phyloP scores from a whole-genome alignment of 495 filamentous ascomycete genomes.

The Lasiosphaeriaceae sp. region DNA sequence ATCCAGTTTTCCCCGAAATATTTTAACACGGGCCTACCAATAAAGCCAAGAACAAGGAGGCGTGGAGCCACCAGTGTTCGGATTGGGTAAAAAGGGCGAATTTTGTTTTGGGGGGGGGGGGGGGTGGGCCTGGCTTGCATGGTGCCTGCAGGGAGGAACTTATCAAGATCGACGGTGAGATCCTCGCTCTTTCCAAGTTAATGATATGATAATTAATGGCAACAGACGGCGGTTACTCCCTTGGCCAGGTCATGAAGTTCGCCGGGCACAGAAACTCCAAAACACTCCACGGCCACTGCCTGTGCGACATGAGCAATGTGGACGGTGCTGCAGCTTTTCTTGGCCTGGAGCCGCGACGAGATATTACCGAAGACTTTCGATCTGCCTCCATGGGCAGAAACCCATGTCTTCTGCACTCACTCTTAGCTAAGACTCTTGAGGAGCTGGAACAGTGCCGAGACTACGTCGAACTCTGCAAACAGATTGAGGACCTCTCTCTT shows the following conservation, averaged over 20 bases:
- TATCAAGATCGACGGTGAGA: background rate
- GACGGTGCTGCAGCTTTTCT: conserved; percentile 1
- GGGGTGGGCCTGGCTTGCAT: too few species aligned
- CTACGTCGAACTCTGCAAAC: background rate
- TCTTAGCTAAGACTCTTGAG: conserved; percentile 4
- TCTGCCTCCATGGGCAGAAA: conserved; percentile 9
- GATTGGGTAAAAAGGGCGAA: background rate
- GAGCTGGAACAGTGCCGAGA: conserved; percentile 4
- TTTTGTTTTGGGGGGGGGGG: background rate
- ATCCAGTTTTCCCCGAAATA: background rate
- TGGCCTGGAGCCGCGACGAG: conserved; percentile 1
- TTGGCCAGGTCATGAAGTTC: conserved; percentile 1
- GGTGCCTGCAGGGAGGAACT: background rate
- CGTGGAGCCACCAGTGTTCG: background rate
- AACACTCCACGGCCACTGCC: background rate
- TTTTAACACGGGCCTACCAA: background rate
- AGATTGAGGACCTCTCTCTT: background rate
- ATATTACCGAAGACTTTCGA: conserved; percentile 5
- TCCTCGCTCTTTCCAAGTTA: background rate
- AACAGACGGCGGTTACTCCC: background rate
- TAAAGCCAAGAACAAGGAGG: background rate
- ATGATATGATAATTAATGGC: background rate
- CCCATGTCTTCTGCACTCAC: conserved; percentile 7
- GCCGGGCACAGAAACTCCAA: background rate
- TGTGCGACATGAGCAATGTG: conserved; percentile 4